Conservation (phyloP, 31 red algal species). For the Odonthalia washingtoniensis region DNA sequence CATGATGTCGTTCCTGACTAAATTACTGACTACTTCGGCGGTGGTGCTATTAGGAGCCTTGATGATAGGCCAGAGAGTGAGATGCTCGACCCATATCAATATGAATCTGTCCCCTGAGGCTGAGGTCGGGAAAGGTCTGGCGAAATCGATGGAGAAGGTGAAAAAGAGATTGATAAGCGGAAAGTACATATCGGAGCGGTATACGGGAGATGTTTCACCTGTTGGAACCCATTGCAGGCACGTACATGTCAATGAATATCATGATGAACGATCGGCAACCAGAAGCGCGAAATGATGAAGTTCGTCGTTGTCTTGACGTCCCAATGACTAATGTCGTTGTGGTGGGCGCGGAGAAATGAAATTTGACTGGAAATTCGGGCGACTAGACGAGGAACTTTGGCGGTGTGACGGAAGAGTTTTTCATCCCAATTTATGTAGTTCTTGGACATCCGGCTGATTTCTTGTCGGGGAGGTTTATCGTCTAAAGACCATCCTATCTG, state of each 20-base stretch:
- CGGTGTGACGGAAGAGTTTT: neutral
- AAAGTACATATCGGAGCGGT: neutral
- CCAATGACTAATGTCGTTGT: neutral
- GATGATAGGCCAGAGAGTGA: slow-evolving; percentile 15
- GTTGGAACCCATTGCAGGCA: neutral
- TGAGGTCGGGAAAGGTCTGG: neutral
- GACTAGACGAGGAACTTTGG: neutral
- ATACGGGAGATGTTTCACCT: neutral
- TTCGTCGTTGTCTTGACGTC: too few species aligned
- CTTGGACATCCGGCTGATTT: neutral
- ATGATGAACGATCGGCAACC: slow-evolving; percentile 6
- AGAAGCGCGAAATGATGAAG: neutral
- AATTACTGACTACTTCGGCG: neutral
- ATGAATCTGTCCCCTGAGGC: too few species aligned
- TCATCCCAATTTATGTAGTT: neutral
- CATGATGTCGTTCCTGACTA: slow-evolving; percentile 1
- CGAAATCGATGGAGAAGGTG: slow-evolving; percentile 30
- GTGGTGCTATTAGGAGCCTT: neutral
- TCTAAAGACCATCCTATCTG: neutral
- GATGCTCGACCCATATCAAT: slow-evolving; percentile 12
- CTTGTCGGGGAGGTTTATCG: neutral
- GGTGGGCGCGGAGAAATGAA: neutral
- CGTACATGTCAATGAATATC: neutral
- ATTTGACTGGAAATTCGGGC: neutral
- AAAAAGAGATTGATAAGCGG: neutral